Base-by-base conservation (phyloP, 345 rosid species). In the Boechera divaricarpa region DNA sequence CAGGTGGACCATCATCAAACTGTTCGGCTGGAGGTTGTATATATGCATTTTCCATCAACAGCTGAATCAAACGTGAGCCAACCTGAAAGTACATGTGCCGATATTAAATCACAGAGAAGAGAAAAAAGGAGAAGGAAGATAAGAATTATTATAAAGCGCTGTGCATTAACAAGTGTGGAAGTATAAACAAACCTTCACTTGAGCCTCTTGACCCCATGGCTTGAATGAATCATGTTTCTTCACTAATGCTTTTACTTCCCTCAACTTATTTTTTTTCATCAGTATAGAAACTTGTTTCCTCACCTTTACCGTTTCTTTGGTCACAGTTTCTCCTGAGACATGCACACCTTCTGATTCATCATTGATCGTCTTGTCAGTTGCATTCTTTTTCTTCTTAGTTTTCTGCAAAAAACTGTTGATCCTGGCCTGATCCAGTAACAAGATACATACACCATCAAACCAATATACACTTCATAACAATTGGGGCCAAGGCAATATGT, bases 171-270 rank as follows among this genome's bases (percentile, higher is more conserved):
- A 73, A 49, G 70, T 29, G 66, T 38, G 45, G 21, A 71, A 18
- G 74, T 75, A 69, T 52, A 64, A 69, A 65, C 83, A 57, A 75
- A 96, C 99, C 98, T 93, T 90, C 59, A 83, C 97, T 11, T 88
- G 97, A 73, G 76, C 87, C 32, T 96, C 97, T 83, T 88, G 97
- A 72, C 98, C 94, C 99, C 99, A 96, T 55, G 97, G 90, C 83
- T 74, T 74, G 53, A 85, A 83, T 55, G 85, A 83, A 79, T 81
- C 90, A 21, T 86, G 85, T 31, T 53, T 85, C 82, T 87, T 93
- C 81, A 93, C 82, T 55, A 91, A 48, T 48, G 68, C 77, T 80
- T 78, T 86, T 64, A 91, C 84, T 77, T 86, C 88, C 52, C 82
- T 76, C 58, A 84, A 74, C 83, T 87, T 96, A 59, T 93, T 77